Conservation (phyloP, 140 eudicot species). For the Flaveria floridana region DNA sequence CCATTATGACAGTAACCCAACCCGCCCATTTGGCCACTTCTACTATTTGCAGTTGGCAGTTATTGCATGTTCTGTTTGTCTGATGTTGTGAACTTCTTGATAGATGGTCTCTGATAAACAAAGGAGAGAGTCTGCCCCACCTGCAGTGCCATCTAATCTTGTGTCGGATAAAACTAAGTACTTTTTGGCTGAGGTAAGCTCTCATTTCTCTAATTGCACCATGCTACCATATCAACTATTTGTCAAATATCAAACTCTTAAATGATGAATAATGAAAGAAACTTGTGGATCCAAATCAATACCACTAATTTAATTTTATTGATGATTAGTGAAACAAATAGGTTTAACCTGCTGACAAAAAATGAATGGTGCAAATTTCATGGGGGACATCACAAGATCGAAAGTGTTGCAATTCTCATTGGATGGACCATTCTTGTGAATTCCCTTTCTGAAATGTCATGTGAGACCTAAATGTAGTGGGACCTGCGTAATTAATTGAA, state of each 20-base stretch:
- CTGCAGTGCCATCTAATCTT: conserved; percentile 60
- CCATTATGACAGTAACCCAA: not conserved
- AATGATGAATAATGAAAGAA: not conserved
- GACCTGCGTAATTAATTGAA: not conserved
- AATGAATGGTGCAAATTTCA: not conserved
- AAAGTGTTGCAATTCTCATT: not conserved
- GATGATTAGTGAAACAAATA: not conserved
- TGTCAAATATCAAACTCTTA: conserved; percentile 7
- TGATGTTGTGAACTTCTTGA: conserved; percentile 28
- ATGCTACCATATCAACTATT: not conserved
- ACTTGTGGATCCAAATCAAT: conserved; percentile 12
- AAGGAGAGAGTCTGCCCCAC: conserved; percentile 96
- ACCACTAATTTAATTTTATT: not conserved
- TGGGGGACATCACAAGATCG: not conserved
- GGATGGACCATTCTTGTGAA: not conserved
- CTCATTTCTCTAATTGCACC: conserved; percentile 18
- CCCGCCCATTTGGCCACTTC: not conserved
- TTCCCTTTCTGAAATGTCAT: conserved; percentile 16
- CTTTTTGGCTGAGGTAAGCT: conserved; percentile 84
- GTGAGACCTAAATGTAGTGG: conserved; percentile 5
- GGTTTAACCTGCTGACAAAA: not conserved
- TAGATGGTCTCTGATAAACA: conserved; percentile 97
- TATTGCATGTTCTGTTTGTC: not conserved
- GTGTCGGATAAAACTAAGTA: conserved; percentile 72
- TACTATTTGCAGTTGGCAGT: not conserved